Evolutionary conservation across 83 land plant genomes (phyloP).

Genomic region (Larix sibirica): DNA sequence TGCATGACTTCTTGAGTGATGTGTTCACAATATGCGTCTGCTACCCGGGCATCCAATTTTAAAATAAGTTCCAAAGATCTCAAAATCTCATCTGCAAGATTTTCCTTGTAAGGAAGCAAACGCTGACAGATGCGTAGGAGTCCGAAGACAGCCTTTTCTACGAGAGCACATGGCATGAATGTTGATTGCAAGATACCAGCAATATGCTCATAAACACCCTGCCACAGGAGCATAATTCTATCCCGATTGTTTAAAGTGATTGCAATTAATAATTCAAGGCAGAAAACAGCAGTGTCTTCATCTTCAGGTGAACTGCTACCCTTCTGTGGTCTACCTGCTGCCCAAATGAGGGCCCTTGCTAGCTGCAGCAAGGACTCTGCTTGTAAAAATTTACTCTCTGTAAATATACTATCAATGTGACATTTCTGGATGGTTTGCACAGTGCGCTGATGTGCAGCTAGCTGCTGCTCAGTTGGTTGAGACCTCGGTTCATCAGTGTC

Average conservation of each 20-base stretch:
- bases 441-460: constrained; percentile 96
- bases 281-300: constrained; percentile 98
- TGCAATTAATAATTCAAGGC: constrained; percentile 95
- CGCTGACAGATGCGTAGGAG: constrained; percentile 91
- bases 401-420: constrained; percentile 90
- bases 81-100: constrained; percentile 92
- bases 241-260: constrained; percentile 94
- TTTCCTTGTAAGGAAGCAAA: constrained; percentile 94
- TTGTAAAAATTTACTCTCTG: constrained; percentile 92
- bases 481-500: constrained; percentile 94
- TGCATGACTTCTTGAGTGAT: constrained; percentile 95
- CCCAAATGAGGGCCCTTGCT: constrained; percentile 91
- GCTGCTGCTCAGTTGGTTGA: constrained; percentile 95
- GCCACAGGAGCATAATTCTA: constrained; percentile 91
- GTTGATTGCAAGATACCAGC: constrained; percentile 87
- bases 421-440: constrained; percentile 94
- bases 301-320: constrained; percentile 83
- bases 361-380: constrained; percentile 91
- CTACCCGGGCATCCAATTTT: constrained; percentile 98
- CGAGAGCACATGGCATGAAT: constrained; percentile 88
- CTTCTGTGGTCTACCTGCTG: constrained; percentile 97
- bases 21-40: constrained; percentile 96
- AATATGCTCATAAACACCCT: constrained; percentile 95
- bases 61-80: constrained; percentile 89
- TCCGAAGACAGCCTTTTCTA: constrained; percentile 98